Conservation (phyloP, 2,329 filamentous ascomycete species). For the Raffaelea ambrosiae region DNA sequence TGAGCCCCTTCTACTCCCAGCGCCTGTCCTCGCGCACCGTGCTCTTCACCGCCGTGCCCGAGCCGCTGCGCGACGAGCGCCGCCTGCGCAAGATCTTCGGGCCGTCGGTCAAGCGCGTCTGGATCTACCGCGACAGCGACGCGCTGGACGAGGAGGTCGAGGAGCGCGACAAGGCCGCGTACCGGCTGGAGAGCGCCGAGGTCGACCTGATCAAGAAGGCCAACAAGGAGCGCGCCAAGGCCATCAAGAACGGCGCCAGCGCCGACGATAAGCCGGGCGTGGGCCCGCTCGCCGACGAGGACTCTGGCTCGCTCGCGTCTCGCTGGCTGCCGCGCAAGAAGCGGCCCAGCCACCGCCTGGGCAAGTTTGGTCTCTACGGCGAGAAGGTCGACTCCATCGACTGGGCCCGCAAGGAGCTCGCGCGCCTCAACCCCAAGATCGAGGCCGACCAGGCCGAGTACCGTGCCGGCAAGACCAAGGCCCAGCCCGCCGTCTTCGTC, state of each 20-base stretch:
- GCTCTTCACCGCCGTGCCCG: conserved; percentile 77
- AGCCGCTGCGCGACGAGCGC: conserved; percentile 67
- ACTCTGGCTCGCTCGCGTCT: conserved; percentile 62
- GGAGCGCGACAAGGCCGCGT: conserved; percentile 69
- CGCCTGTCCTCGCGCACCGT: conserved; percentile 89
- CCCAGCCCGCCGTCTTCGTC: conserved; percentile 75
- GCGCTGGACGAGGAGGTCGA: conserved; percentile 74
- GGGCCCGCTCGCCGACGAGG: conserved; percentile 32
- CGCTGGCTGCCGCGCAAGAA: conserved; percentile 67
- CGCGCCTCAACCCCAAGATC: conserved; percentile 64
- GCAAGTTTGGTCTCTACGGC: conserved; percentile 61
- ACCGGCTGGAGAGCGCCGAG: conserved; percentile 79
- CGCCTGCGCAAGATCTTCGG: conserved; percentile 76
- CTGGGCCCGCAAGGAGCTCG: conserved; percentile 73
- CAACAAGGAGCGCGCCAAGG: conserved; percentile 63
- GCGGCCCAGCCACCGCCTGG: conserved; percentile 67
- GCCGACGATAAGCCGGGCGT: conserved; percentile 21
- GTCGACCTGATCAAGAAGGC: conserved; percentile 74
- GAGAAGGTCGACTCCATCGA: conserved; percentile 93
- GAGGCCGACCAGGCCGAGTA: conserved; percentile 61
- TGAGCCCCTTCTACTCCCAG: conserved; percentile 73
- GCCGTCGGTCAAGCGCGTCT: conserved; percentile 70
- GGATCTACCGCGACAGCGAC: conserved; percentile 71
- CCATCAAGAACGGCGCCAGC: conserved; percentile 40
- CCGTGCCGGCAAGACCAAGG: conserved; percentile 53